Evolutionary conservation across 768 basidiomycete species (phyloP).

Genomic region (Rhizopogon salebrosus): DNA sequence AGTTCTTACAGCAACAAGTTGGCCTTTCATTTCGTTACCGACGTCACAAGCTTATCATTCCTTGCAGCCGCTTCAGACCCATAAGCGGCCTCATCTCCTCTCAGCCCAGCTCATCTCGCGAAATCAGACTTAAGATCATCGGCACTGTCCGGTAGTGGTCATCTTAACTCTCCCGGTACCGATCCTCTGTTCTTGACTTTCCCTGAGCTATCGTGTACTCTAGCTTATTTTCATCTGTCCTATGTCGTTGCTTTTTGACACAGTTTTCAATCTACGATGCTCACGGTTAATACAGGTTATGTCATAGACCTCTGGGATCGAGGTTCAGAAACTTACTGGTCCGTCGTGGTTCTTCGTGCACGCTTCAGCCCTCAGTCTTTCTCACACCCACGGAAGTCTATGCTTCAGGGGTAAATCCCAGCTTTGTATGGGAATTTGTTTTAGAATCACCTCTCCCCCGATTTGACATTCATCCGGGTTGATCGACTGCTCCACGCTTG

Average conservation of each 20-base stretch:
- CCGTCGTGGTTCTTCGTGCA: not conserved
- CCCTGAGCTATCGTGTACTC: not conserved
- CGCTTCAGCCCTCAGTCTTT: not conserved
- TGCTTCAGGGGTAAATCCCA: not conserved
- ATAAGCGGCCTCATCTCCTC: not conserved
- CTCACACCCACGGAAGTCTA: constrained; percentile 5
- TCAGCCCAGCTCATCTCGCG: not conserved
- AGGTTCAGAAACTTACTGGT: not conserved
- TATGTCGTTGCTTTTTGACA: not conserved
- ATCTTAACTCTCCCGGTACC: not conserved
- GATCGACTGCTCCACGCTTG: constrained; percentile 5
- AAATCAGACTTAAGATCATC: not conserved
- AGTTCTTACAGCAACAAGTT: too few relatives aligned
- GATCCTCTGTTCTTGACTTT: not conserved
- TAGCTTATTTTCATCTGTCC: not conserved
- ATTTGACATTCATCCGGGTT: constrained; percentile 5
- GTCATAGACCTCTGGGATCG: not conserved
- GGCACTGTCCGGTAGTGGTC: not conserved
- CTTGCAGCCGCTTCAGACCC: too few relatives aligned
- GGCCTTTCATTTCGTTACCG: too few relatives aligned
- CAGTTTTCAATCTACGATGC: not conserved
- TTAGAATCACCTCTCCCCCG: constrained; percentile 2
- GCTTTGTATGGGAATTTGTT: constrained; percentile 7
- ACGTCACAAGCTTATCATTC: too few relatives aligned
- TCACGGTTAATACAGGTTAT: not conserved